Base-by-base conservation (phyloP, 176 grass and related monocot species). In the Aegilops sharonensis region DNA sequence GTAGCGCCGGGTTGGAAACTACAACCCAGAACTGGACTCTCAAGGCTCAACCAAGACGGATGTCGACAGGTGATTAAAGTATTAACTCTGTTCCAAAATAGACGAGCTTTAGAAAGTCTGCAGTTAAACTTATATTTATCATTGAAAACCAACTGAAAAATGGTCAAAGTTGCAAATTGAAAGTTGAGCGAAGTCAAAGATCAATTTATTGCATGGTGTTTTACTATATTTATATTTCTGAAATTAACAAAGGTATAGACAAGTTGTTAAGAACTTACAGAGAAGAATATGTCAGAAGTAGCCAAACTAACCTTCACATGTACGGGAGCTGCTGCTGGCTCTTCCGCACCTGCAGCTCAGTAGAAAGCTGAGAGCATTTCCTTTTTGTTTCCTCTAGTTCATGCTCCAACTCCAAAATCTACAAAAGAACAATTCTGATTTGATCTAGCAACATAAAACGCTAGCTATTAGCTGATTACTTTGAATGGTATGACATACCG, bases 361-460 rank as follows among this genome's bases (percentile, higher is more conserved):
- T 82, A 65, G 81, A 48, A 88, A 90, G 79, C 84, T 91, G 84
- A 77, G 70, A 42, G 34, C 86, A 98, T 68, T 89, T 95, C 54
- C 18, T 91, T 92, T 85, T 98, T 20, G 78, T 89, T 83, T 98
- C 91, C 70, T 89, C 86, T 62, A 98, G 69, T 79, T 98, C 88
- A 65, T 84, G 87, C 78, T 98, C 93, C 90, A 98, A 78, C 52
- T 80, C 47, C 67, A 52, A 88, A 75, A 98, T 86, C 96, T 98
- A 78, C 54, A 72, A 64, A 59, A 83, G 1, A 73, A 63, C 47
- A 47, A 87, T 76, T 77, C 47, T 84, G 76, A 23, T 87, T 17
- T 68, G 77, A 81, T 71, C 24, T 81, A 39, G 39, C 45, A 27
- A 81, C 15, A 74, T 69, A 29, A 50, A 9, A 81, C 72, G 14